Conservation (phyloP, 768 basidiomycete genomes). For the Lyophyllum decastes region DNA sequence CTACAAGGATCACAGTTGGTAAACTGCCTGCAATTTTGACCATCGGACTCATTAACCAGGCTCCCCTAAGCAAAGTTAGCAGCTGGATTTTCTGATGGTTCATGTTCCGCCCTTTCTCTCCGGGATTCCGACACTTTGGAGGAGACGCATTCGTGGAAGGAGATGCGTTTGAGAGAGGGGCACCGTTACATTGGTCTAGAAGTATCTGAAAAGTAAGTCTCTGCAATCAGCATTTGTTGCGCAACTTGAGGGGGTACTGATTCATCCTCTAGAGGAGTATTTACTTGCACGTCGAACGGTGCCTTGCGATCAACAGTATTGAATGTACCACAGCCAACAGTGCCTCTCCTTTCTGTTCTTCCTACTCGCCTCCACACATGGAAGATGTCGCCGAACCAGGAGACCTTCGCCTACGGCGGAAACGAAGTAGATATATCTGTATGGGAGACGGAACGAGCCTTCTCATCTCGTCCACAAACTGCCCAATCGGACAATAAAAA, state of each 20-base stretch:
- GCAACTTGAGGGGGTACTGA: background rate
- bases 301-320: slow-evolving; percentile 56
- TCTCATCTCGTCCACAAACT: slow-evolving; percentile 31
- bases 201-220: slow-evolving; percentile 47
- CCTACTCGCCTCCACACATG: slow-evolving; percentile 73
- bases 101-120: slow-evolving; percentile 44
- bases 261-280: slow-evolving; percentile 41
- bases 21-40: slow-evolving; percentile 20
- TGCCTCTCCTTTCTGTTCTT: slow-evolving; percentile 41
- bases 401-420: slow-evolving; percentile 78
- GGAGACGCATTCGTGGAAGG: slow-evolving; percentile 57
- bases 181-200: slow-evolving; percentile 66
- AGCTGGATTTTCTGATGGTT: slow-evolving; percentile 65
- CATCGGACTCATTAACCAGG: background rate
- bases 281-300: slow-evolving; percentile 78
- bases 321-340: slow-evolving; percentile 18
- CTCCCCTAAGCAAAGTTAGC: slow-evolving; percentile 59
- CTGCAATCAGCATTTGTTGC: background rate
- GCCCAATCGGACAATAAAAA: slow-evolving; percentile 41
- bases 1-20: slow-evolving; percentile 37
- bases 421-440: slow-evolving; percentile 85
- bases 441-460: slow-evolving; percentile 70
- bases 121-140: slow-evolving; percentile 42
- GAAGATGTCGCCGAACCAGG: slow-evolving; percentile 52
- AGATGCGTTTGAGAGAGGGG: slow-evolving; percentile 53